A percentile compares a stretch with the other conserved stretches of the same genome.
Evolutionary conservation across 805 yeast genomes (phyloP).

Genomic region (Lipomyces yamadae): DNA sequence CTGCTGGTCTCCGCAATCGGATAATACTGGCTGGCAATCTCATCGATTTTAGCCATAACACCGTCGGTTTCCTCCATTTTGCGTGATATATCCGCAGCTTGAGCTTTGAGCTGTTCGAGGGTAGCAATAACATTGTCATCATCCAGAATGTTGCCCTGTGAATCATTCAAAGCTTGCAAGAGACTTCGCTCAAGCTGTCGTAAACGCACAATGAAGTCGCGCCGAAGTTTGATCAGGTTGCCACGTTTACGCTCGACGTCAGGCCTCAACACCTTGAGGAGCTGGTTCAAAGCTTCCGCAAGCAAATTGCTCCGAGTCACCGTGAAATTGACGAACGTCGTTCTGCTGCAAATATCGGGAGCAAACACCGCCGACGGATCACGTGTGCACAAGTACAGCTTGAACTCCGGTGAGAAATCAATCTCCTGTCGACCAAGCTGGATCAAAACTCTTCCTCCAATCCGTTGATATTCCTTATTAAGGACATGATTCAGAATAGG

Average conservation of each 20-base stretch:
- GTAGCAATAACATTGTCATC: constrained; percentile 63
- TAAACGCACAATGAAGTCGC: constrained; percentile 62
- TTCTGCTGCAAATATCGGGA: constrained; percentile 64
- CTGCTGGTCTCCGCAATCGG: constrained; percentile 64
- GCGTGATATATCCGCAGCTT: constrained; percentile 58
- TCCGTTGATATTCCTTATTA: constrained; percentile 59
- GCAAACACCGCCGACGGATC: constrained; percentile 55
- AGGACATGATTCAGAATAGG: constrained; percentile 71
- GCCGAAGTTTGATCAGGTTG: constrained; percentile 59
- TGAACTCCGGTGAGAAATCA: constrained; percentile 70
- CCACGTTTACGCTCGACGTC: constrained; percentile 64
- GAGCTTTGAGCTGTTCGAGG: constrained; percentile 67
- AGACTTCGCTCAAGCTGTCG: constrained; percentile 62
- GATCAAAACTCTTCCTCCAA: constrained; percentile 73
- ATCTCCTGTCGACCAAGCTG: constrained; percentile 65
- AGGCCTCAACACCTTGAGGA: constrained; percentile 63
- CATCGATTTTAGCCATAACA: constrained; percentile 61
- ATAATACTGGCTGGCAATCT: constrained; percentile 53
- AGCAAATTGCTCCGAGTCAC: constrained; percentile 72
- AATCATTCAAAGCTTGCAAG: constrained; percentile 59
- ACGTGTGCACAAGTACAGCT: constrained; percentile 62
- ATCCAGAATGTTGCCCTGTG: constrained; percentile 69
- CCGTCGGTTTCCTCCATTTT: constrained; percentile 60
- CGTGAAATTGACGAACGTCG: constrained; percentile 69
- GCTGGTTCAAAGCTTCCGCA: constrained; percentile 61